A percentile compares a stretch with the other conserved stretches of the same genome.
Evolutionary conservation across 148 eudicot genomes (phyloP).

Genomic region (Rhododendron griersonianum): DNA sequence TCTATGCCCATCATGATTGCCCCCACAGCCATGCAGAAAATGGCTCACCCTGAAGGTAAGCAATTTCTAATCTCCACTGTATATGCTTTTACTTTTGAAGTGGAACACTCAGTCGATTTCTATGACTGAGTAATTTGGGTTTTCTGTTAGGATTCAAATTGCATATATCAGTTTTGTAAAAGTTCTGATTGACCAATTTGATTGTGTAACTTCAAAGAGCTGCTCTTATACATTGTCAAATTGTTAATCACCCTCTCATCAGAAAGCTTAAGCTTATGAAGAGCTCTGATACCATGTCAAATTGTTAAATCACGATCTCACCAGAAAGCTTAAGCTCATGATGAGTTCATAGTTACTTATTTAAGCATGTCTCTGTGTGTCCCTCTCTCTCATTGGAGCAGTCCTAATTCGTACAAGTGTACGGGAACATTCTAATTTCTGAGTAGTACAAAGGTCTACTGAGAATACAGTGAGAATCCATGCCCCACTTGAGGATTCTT

Average conservation of each 20-base stretch:
- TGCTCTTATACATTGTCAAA: background rate
- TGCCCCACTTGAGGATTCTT: background rate
- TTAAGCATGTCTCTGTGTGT: background rate
- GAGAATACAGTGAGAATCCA: background rate
- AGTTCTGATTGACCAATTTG: background rate
- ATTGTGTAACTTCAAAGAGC: background rate
- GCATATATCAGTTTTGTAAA: background rate
- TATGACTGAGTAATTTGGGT: background rate
- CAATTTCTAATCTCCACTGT: background rate
- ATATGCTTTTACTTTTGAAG: background rate
- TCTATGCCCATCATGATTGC: constrained; percentile 98
- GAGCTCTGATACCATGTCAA: background rate
- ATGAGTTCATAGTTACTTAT: background rate
- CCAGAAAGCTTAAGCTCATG: background rate
- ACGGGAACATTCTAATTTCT: background rate
- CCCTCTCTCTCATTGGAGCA: background rate
- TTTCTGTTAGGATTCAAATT: background rate
- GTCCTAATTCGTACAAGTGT: background rate
- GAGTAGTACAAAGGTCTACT: background rate
- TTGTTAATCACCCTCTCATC: background rate
- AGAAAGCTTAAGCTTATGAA: background rate
- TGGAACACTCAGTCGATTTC: background rate
- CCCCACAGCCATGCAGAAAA: constrained; percentile 95
- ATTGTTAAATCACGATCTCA: background rate
- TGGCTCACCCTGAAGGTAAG: constrained; percentile 97